Conservation (phyloP, 441 rosid genomes). For the Codiaeum variegatum region DNA sequence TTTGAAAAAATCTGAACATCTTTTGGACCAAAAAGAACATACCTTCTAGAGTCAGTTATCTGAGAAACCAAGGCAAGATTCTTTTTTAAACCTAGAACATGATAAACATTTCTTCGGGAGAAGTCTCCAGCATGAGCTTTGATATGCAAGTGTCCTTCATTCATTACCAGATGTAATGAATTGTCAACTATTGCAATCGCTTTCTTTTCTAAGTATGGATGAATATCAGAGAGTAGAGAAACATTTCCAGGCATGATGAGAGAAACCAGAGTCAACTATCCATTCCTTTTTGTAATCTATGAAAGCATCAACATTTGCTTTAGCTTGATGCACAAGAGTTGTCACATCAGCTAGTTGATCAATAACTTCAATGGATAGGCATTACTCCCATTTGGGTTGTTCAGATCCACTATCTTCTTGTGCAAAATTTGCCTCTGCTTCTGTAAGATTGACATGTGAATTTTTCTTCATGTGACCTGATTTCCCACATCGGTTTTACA, state of each 20-base stretch:
- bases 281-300: conserved; percentile 6
- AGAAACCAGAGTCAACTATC: conserved; percentile 12
- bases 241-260: conserved; percentile 12
- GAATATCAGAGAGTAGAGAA: neutral
- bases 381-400: neutral
- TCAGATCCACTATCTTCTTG: neutral
- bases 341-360: neutral
- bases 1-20: neutral
- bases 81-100: neutral
- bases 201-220: neutral
- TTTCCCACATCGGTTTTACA: neutral
- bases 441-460: neutral
- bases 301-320: neutral
- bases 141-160: conserved; percentile 5
- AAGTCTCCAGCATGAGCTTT: too few species aligned
- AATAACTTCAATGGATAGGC: neutral
- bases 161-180: neutral
- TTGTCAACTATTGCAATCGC: conserved; percentile 9
- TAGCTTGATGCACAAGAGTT: too few species aligned
- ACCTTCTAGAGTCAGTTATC: conserved; percentile 13
- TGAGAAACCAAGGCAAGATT: too few species aligned
- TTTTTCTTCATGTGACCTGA: neutral
- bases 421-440: neutral
- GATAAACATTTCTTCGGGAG: too few species aligned
- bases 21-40: conserved; percentile 8